Evolutionary conservation across 331 rosid genomes (phyloP).

Genomic region (Prunus yedoensis): DNA sequence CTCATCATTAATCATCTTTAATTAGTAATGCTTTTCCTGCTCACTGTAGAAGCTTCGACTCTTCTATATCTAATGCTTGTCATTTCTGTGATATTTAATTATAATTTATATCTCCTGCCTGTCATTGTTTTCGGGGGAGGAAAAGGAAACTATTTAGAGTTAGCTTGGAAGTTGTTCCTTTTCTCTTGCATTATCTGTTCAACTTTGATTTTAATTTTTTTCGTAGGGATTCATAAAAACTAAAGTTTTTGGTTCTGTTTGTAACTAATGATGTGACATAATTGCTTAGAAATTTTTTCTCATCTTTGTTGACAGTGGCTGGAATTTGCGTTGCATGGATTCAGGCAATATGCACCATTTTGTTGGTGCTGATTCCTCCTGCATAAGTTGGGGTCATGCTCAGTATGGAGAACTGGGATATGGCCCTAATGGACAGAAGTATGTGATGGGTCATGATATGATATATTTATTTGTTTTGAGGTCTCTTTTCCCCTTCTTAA

Average conservation of each 20-base stretch:
- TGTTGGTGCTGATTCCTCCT: constrained; percentile 96
- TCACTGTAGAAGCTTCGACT: background rate
- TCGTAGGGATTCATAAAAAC: background rate
- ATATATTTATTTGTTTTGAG: background rate
- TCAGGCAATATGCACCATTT: constrained; percentile 96
- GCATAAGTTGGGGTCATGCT: constrained; percentile 99
- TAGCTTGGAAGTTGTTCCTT: background rate
- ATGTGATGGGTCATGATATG: constrained; percentile 20
- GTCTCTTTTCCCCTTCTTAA: constrained; percentile 5
- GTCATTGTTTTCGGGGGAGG: background rate
- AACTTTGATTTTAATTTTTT: background rate
- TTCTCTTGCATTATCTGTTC: background rate
- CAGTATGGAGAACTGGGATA: constrained; percentile 98
- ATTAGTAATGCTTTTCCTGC: background rate
- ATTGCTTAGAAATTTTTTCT: constrained; percentile 20
- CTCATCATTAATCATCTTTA: constrained; percentile 12
- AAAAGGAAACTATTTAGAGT: background rate
- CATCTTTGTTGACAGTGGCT: constrained; percentile 55
- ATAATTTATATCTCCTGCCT: background rate
- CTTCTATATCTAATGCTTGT: constrained; percentile 6
- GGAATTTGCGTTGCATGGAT: constrained; percentile 99
- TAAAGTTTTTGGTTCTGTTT: background rate
- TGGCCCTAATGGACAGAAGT: constrained; percentile 96
- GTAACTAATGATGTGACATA: background rate
- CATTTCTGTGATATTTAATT: background rate